Evolutionary conservation across 2,329 filamentous ascomycete genomes (phyloP), one percentile per base, ranked within the genome.

Genomic region (Chaetothyriales sp.): DNA sequence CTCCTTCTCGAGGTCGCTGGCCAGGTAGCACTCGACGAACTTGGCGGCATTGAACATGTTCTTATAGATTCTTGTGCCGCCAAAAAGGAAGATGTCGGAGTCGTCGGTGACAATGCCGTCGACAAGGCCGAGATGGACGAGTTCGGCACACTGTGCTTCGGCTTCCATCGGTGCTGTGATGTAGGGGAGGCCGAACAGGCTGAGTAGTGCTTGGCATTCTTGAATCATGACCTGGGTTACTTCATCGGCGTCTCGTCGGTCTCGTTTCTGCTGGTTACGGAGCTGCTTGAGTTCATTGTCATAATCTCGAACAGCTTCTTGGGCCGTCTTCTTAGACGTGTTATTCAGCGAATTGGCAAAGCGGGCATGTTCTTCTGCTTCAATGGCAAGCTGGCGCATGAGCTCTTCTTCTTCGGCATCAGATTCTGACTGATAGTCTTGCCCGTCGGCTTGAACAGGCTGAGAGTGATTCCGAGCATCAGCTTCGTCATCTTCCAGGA

Each of bases 31-130:
- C 70, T 98, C 92, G 44, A 98, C 92, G 61, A 88, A 94, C 66
- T 98, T 98, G 67, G 92, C 92, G 61, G 88, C 84, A 68, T 95
- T 98, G 75, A 98, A 98, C 89, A 98, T 94, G 72, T 98, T 98
- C 68, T 98, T 98, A 75, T 98, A 98, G 19, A 98, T 85, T 18
- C 90, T 78, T 0, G 89, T 98, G 40, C 92, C 94, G 18, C 92
- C 94, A 66, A 98, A 98, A 0, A 98, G 77, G 63, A 98, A 98
- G 0, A 84, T 94, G 72, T 98, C 92, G 2, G 86, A 94, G 65
- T 98, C 92, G 63, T 98, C 92, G 0, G 94, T 98, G 28, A 98
- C 89, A 56, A 98, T 95, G 10, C 94, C 92, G 65, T 98, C 94
- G 7, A 98, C 94, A 0, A 97, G 79, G 0, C 88, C 87, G 0